Conservation (phyloP, 163 green algal species). For the Volvox carteri region DNA sequence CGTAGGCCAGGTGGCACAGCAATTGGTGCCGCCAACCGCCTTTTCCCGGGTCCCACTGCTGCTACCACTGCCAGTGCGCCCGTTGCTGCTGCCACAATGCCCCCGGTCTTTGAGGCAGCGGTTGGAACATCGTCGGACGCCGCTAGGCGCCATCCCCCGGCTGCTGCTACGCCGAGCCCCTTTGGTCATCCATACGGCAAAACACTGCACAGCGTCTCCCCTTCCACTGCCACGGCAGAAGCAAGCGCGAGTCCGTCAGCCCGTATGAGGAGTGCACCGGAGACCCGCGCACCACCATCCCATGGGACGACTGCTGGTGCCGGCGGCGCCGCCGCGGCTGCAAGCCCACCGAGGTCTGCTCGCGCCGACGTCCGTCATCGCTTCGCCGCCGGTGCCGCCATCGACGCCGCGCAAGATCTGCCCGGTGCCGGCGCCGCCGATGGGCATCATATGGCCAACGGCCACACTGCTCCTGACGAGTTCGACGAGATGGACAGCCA, state of each 20-base stretch:
- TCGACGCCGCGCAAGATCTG: not conserved
- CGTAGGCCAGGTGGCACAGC: not conserved
- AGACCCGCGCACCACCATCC: not conserved
- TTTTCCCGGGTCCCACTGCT: no score
- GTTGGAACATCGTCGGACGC: not conserved
- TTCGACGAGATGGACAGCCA: not conserved
- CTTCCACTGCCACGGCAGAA: not conserved
- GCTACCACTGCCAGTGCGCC: not conserved
- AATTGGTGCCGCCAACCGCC: not conserved
- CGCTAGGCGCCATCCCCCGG: not conserved
- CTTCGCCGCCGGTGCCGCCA: slow-evolving; percentile 22
- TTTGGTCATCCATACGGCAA: slow-evolving; percentile 37
- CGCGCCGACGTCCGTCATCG: slow-evolving; percentile 14
- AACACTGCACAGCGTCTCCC: not conserved
- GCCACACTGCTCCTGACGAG: not conserved
- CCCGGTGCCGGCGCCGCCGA: not conserved
- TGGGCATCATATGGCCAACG: not conserved
- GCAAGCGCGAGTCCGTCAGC: not conserved
- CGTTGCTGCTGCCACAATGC: not conserved
- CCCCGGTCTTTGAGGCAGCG: not conserved
- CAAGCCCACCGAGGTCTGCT: no score
- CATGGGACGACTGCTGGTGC: not conserved
- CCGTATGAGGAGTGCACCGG: not conserved
- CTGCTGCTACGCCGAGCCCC: not conserved
- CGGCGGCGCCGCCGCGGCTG: not conserved